Evolutionary conservation across 257 asterid genomes (phyloP), one percentile per base, ranked within the genome.

Genomic region (Ehretia macrophylla): DNA sequence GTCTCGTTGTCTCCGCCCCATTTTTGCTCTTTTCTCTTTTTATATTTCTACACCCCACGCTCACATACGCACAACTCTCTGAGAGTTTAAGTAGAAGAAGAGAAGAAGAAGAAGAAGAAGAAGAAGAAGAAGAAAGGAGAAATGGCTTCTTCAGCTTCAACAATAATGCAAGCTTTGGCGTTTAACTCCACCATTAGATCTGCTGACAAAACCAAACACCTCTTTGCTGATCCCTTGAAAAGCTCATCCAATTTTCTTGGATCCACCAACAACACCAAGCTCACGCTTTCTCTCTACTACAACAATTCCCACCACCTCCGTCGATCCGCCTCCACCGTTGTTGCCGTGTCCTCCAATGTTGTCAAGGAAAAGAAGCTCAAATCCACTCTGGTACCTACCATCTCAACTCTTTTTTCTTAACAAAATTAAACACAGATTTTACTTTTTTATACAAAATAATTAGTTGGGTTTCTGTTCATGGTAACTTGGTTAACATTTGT

Each of bases 281-380:
- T 77, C 1, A 17, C 65, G 42, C 66, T 71, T 40, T 23, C 70
- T 37, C 20, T 16, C 10, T 16, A 38, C 44, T 5, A 69, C 50
- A 62, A 50, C n/a, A 66, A 50, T 53, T 27, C 47, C 11, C 56
- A 78, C 40, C 59, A 63, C 21, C 52, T 53, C 68, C 82, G 83
- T 75, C 85, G 84, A 74, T 79, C 85, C 55, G 58, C 75, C 68
- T 23, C 61, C 11, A n/a, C n/a, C n/a, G 79, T 85, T 18, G 74
- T 75, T n/a, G 88, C 88, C 0, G 90, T 88, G 14, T 75, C 84
- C 9, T 84, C 96, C 10, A 91, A 90, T 77, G 88, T 82, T 14
- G 78, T 82, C 69, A 87, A 87, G 87, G 91, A 80, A 68, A 85
- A 81, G 75, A 85, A 83, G 75, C 65, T 79, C 54, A 79, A 84